Evolutionary conservation across 139 green algal genomes (phyloP), one percentile per base, ranked within the genome.

Genomic region (Coccomyxa sp.): DNA sequence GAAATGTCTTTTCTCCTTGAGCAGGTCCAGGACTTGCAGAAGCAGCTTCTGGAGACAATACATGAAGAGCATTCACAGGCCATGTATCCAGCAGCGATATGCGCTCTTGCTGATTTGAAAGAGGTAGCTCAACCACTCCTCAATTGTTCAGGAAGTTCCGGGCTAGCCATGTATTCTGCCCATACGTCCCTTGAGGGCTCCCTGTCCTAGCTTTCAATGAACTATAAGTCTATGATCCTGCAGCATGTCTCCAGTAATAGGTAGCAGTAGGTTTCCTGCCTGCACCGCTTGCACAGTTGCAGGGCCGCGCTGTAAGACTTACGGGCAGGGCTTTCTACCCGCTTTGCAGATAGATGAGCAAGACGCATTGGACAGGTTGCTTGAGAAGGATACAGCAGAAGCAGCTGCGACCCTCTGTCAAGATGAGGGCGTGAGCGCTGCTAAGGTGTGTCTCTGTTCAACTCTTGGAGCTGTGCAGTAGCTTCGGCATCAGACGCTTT

Each of bases 31-130:
- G 24, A 18, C 27, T 35, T 85, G 35, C 83, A 88, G 74, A 41
- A 39, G 18, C 54, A 74, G 27, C 35, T 88, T 38, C 80, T 88
- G 69, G 27, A 70, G 55, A 36, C 78, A 74, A 44, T 85, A 29
- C 55, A 54, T 22, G 27, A 37, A 40, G n/a, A 70, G 0, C 36
- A 74, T 33, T 73, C 76, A 5, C 39, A 35, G 0, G 68, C 75
- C 10, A 79, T 88, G 55, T 88, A 88, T 69, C 80, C 83, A 29
- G 83, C 83, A 6, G 80, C 83, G 8, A 39, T 85, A 5, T 82
- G 80, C 31, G 75, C 77, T 5, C 78, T 88, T 73, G 83, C 80
- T 55, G 83, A 85, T 35, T 33, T 88, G 38, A 14, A 73, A 3
- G 80, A 85, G 81, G 83, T 82, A 50, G 5, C 40, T 38, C 18